phyloP scores from a whole-genome alignment of 495 filamentous ascomycete species.

The Lasiosphaeria hispida region DNA sequence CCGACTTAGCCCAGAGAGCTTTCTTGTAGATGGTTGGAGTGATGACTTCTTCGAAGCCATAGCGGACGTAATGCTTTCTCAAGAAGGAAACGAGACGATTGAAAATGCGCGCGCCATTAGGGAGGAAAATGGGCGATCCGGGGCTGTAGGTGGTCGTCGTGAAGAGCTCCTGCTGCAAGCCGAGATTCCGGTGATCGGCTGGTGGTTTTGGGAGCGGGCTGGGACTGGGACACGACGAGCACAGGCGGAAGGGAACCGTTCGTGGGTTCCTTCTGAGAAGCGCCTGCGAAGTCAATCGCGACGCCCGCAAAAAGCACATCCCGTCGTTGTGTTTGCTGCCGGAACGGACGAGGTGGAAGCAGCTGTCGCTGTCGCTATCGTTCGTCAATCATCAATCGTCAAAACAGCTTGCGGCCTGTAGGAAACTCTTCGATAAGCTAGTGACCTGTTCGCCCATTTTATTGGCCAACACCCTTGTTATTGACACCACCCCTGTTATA shows the following conservation, averaged over 20 bases:
- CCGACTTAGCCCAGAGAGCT: constrained; percentile 82
- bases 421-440: constrained; percentile 17
- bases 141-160: constrained; percentile 76
- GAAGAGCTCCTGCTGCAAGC: constrained; percentile 71
- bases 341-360: neutral
- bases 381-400: neutral
- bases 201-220: constrained; percentile 28
- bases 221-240: constrained; percentile 34
- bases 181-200: constrained; percentile 69
- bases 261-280: neutral
- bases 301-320: constrained; percentile 26
- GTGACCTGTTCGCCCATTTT: neutral
- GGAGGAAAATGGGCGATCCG: constrained; percentile 84
- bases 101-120: constrained; percentile 80
- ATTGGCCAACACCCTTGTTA: neutral
- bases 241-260: constrained; percentile 13
- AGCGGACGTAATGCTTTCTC: constrained; percentile 79
- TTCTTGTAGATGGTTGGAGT: constrained; percentile 94
- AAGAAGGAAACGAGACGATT: constrained; percentile 84
- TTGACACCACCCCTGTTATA: too few relatives aligned
- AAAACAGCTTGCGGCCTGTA: neutral
- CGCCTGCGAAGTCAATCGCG: constrained; percentile 19
- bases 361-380: neutral
- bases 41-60: constrained; percentile 88
- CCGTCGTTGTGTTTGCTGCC: constrained; percentile 10